phyloP scores from a whole-genome alignment of 192 early-diverging fungal species.

The Coemansia aciculifera region DNA sequence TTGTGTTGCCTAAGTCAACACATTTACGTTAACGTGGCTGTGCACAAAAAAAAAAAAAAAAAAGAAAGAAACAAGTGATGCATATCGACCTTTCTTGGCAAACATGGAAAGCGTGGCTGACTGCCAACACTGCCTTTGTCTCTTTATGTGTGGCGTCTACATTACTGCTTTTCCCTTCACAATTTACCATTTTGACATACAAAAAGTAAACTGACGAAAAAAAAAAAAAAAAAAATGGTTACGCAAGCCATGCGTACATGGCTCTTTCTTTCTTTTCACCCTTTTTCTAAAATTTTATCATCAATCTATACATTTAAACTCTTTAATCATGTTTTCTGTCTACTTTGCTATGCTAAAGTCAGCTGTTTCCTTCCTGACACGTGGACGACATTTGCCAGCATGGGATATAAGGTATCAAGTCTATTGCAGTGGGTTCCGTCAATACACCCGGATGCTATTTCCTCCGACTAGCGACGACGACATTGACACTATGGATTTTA shows the following conservation, averaged over 20 bases:
- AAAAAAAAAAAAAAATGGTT: neutral
- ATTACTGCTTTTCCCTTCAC: too few species aligned
- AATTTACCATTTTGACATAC: too few species aligned
- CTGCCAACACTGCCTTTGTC: too few species aligned
- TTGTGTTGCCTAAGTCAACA: slow-evolving; percentile 15
- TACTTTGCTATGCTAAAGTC: slow-evolving; percentile 16
- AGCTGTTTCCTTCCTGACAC: slow-evolving; percentile 6
- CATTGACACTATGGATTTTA: slow-evolving; percentile 15
- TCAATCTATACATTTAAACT: neutral
- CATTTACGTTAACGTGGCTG: neutral
- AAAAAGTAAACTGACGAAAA: neutral
- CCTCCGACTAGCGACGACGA: slow-evolving; percentile 14
- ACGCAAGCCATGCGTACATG: neutral
- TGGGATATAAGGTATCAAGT: slow-evolving; percentile 34
- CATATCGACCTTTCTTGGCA: too few species aligned
- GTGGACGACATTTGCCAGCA: slow-evolving; percentile 20
- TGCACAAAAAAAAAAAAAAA: neutral
- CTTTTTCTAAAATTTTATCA: neutral
- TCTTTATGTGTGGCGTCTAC: too few species aligned
- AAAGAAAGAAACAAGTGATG: too few species aligned
- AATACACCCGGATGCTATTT: slow-evolving; percentile 10
- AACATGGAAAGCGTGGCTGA: too few species aligned
- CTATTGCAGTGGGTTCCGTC: slow-evolving; percentile 17
- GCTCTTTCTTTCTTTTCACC: neutral
- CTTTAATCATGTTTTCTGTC: neutral